Evolutionary conservation across 495 filamentous ascomycete species (phyloP).

Genomic region (Aspergillus saccharolyticus): DNA sequence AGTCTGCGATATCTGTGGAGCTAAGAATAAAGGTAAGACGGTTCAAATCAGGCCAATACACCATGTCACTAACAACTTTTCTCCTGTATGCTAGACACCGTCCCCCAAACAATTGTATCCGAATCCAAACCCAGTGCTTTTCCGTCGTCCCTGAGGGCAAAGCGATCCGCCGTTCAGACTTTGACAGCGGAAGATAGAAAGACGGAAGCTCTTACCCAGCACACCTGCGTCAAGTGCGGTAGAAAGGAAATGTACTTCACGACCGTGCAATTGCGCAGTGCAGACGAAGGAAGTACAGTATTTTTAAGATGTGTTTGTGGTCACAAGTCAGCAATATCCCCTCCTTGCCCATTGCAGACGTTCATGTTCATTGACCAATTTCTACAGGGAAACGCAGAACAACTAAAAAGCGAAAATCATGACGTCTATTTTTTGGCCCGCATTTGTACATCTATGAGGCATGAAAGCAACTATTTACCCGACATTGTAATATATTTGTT

Average conservation of each 20-base stretch:
- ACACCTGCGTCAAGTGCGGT: conserved; percentile 76
- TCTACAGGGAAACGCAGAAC: conserved; percentile 36
- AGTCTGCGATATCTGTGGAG: conserved; percentile 78
- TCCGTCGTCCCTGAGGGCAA: conserved; percentile 79
- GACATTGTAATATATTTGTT: conserved; percentile 21
- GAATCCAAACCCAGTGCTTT: conserved; percentile 79
- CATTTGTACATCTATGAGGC: conserved; percentile 21
- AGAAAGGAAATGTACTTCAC: conserved; percentile 78
- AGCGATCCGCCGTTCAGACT: conserved; percentile 78
- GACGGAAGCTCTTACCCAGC: conserved; percentile 64
- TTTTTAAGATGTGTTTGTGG: conserved; percentile 86
- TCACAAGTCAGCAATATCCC: conserved; percentile 56
- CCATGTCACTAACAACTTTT: conserved; percentile 7
- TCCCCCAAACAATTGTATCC: conserved; percentile 76
- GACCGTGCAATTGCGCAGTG: conserved; percentile 80
- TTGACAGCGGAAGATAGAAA: conserved; percentile 73
- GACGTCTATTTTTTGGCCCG: conserved; percentile 15
- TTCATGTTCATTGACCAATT: conserved; percentile 16
- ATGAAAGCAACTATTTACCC: conserved; percentile 22
- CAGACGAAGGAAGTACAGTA: conserved; percentile 90
- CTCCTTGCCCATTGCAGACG: conserved; percentile 15
- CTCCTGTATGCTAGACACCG: conserved; percentile 56
- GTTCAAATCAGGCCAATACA: conserved; percentile 1
- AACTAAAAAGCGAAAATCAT: conserved; percentile 28
- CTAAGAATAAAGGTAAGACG: conserved; percentile 67